Conservation (phyloP, 1,284 basidiomycete genomes). For the Cystobasidium pallidum region DNA sequence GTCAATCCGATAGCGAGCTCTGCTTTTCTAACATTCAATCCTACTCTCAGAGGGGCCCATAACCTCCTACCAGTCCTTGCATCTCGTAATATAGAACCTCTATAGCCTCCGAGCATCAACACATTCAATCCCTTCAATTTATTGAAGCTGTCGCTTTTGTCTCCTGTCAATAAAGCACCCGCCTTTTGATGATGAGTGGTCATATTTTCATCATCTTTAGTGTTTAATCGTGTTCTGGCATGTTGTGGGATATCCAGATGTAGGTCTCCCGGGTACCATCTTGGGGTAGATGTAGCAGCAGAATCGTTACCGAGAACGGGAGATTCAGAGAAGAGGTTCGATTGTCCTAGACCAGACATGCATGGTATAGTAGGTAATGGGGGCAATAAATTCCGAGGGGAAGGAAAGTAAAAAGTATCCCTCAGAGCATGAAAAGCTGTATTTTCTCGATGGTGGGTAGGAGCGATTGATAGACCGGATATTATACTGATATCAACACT, state of each 20-base stretch:
- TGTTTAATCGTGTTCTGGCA: background rate
- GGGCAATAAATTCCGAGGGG: slow-evolving; percentile 30
- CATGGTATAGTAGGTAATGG: slow-evolving; percentile 43
- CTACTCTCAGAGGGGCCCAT: slow-evolving; percentile 55
- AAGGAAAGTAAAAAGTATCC: slow-evolving; percentile 40
- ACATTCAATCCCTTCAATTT: slow-evolving; percentile 54
- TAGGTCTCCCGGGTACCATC: background rate
- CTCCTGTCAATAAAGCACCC: slow-evolving; percentile 1
- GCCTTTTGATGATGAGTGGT: slow-evolving; percentile 8
- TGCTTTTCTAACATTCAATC: slow-evolving; percentile 53
- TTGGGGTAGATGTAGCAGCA: background rate
- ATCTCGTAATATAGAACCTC: slow-evolving; percentile 55
- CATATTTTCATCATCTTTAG: background rate
- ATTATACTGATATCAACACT: background rate
- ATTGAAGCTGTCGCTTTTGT: slow-evolving; percentile 48
- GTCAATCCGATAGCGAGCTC: slow-evolving; percentile 54
- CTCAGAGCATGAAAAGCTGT: slow-evolving; percentile 42
- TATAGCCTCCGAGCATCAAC: slow-evolving; percentile 55
- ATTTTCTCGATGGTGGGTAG: slow-evolving; percentile 34
- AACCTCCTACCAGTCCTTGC: slow-evolving; percentile 53
- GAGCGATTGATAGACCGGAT: slow-evolving; percentile 27
- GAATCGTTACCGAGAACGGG: background rate
- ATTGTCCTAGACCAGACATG: slow-evolving; percentile 36
- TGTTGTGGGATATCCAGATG: background rate
- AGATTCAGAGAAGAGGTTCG: slow-evolving; percentile 13